Percentiles rank a stretch among this genome's conserved stretches.
Conservation (phyloP, 1,284 basidiomycete species). For the Amylostereum chailletii region DNA sequence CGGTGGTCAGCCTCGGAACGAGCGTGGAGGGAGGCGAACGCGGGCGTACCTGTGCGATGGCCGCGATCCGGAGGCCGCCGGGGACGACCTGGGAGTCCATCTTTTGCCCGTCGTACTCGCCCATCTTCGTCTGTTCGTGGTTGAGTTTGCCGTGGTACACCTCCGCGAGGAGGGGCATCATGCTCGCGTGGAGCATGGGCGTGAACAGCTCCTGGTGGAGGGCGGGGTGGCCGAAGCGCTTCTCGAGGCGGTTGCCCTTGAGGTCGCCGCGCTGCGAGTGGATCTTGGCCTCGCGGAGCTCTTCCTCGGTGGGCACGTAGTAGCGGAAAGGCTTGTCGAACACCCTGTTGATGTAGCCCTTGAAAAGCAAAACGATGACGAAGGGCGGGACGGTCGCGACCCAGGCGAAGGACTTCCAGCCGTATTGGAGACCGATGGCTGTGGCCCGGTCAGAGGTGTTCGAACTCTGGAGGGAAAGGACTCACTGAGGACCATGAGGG, state of each 20-base stretch:
- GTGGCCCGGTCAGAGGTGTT: constrained; percentile 3
- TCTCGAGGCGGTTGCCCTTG: constrained; percentile 63
- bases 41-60: constrained; percentile 52
- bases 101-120: constrained; percentile 68
- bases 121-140: constrained; percentile 51
- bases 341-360: constrained; percentile 65
- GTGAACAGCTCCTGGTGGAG: constrained; percentile 76
- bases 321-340: constrained; percentile 72
- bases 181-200: constrained; percentile 80
- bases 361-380: constrained; percentile 71
- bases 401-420: constrained; percentile 68
- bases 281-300: constrained; percentile 61
- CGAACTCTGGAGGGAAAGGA: constrained; percentile 10
- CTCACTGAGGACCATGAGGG: constrained; percentile 81
- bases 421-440: constrained; percentile 83
- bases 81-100: constrained; percentile 63
- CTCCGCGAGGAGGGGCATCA: constrained; percentile 68
- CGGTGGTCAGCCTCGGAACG: too few species aligned
- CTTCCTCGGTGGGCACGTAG: constrained; percentile 66
- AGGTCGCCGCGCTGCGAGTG: constrained; percentile 66
- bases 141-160: constrained; percentile 70
- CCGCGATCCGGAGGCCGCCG: constrained; percentile 72
- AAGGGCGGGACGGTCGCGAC: constrained; percentile 69
- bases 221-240: constrained; percentile 82
- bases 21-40: too few species aligned